A percentile compares a stretch with the other conserved stretches of the same genome.
These are phyloP conservation scores for Botrytis tulipae DNA, from an alignment of 2,329 filamentous ascomycete species.

Conservation along the genomic window DNA sequence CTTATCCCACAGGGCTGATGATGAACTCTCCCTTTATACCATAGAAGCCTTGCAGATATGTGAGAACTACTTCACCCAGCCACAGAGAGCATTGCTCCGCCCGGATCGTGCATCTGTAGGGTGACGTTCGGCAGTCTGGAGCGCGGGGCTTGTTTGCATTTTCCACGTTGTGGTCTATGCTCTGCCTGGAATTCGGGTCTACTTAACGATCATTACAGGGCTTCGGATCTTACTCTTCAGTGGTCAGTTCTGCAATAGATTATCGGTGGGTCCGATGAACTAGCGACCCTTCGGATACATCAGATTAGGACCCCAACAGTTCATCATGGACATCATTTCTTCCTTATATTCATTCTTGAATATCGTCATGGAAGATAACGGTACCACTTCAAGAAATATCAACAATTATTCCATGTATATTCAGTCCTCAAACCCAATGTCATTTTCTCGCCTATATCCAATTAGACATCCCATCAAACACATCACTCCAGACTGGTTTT, in stretches of 20 bases:
- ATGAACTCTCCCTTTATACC: not conserved
- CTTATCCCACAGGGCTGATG: slow-evolving; percentile 16
- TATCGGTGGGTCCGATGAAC: slow-evolving; percentile 30
- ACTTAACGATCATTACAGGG: slow-evolving; percentile 19
- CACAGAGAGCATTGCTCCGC: slow-evolving; percentile 15
- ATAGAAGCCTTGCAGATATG: slow-evolving; percentile 16
- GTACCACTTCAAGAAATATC: not conserved
- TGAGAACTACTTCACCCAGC: slow-evolving; percentile 12
- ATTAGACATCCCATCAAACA: not conserved
- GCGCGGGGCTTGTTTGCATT: slow-evolving; percentile 8
- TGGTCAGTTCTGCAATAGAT: slow-evolving; percentile 20
- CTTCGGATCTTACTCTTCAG: slow-evolving; percentile 13
- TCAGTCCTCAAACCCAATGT: not conserved
- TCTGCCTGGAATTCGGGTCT: slow-evolving; percentile 16
- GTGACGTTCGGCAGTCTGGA: slow-evolving; percentile 19
- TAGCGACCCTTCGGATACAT: slow-evolving; percentile 22
- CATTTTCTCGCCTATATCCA: not conserved
- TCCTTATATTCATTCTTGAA: slow-evolving; percentile 8
- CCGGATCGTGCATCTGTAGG: slow-evolving; percentile 13
- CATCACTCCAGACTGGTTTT: not conserved
- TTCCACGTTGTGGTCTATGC: slow-evolving; percentile 17
- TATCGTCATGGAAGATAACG: not conserved
- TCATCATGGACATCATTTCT: slow-evolving; percentile 21
- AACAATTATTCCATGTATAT: not conserved
- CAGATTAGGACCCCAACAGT: slow-evolving; percentile 20